phyloP scores from a whole-genome alignment of 768 basidiomycete genomes.

The Mycena belliarum region DNA sequence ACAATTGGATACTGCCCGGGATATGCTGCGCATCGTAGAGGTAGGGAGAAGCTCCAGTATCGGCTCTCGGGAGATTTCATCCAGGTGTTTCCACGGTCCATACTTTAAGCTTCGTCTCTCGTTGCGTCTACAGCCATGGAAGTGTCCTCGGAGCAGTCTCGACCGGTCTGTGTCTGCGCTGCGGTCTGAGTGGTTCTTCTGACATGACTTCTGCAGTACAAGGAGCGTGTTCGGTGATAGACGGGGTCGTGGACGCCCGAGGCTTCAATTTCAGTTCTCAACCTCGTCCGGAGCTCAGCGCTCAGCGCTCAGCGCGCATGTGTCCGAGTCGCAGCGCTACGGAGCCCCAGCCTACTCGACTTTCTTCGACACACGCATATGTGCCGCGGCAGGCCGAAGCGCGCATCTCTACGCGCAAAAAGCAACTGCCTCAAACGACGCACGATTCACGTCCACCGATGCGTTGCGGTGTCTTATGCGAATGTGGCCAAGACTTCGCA shows the following conservation, averaged over 20 bases:
- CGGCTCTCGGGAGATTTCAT: no score
- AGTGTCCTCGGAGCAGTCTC: neutral
- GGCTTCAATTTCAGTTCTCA: no score
- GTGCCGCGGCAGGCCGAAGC: no score
- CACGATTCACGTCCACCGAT: no score
- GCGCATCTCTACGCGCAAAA: no score
- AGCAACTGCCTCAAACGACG: no score
- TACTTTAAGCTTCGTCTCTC: neutral
- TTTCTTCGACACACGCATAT: constrained; percentile 22
- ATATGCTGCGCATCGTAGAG: constrained; percentile 18
- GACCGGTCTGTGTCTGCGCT: neutral
- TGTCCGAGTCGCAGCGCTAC: constrained; percentile 8
- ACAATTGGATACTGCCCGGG: constrained; percentile 14
- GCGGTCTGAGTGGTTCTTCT: neutral
- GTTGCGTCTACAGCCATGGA: neutral
- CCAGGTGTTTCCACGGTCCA: no score
- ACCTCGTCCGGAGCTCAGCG: no score
- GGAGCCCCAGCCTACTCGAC: constrained; percentile 25
- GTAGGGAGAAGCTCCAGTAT: constrained; percentile 16
- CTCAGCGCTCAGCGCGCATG: no score
- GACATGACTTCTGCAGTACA: neutral
- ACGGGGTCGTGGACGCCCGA: constrained; percentile 27
- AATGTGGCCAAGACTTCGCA: constrained; percentile 14
- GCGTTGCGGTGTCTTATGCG: no score
- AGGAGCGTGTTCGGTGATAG: constrained; percentile 16